A percentile compares a stretch with the other conserved stretches of the same genome.
Evolutionary conservation across 1,284 basidiomycete genomes (phyloP).

Genomic region (Entoloma clypeatum): DNA sequence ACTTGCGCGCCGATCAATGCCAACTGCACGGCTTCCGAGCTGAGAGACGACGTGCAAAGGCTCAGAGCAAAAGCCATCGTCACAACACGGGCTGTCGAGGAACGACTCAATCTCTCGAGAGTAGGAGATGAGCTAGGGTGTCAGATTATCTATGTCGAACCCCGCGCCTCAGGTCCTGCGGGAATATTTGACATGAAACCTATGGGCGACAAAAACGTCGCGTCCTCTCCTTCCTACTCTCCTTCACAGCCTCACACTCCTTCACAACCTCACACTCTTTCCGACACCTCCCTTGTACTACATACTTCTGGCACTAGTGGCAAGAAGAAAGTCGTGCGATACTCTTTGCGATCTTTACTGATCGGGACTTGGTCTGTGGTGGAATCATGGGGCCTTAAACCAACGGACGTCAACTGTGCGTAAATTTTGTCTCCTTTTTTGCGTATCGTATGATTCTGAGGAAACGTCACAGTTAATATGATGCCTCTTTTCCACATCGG

Average conservation of each 20-base stretch:
- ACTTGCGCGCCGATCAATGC: conserved; percentile 43
- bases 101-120: conserved; percentile 32
- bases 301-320: conserved; percentile 65
- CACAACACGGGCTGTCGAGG: conserved; percentile 35
- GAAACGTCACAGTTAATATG: conserved; percentile 53
- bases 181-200: conserved; percentile 39
- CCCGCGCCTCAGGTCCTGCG: conserved; percentile 30
- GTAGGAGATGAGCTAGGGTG: conserved; percentile 32
- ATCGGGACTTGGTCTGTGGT: conserved; percentile 58
- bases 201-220: conserved; percentile 23
- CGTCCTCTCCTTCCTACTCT: conserved; percentile 14
- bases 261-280: too few relatives aligned
- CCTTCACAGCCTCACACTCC: conserved; percentile 32
- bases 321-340: conserved; percentile 55
- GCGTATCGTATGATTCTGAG: background rate
- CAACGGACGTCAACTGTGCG: conserved; percentile 42
- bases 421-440: conserved; percentile 9
- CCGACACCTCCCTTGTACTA: conserved; percentile 54
- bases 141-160: conserved; percentile 35
- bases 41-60: conserved; percentile 37
- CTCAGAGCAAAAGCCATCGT: conserved; percentile 37
- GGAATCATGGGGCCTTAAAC: conserved; percentile 52
- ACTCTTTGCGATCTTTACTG: conserved; percentile 56
- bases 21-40: conserved; percentile 39
- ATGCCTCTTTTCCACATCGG: conserved; percentile 73